phyloP scores from a whole-genome alignment of 1,139 yeast genomes.

The Trichomonascaceae sp. region DNA sequence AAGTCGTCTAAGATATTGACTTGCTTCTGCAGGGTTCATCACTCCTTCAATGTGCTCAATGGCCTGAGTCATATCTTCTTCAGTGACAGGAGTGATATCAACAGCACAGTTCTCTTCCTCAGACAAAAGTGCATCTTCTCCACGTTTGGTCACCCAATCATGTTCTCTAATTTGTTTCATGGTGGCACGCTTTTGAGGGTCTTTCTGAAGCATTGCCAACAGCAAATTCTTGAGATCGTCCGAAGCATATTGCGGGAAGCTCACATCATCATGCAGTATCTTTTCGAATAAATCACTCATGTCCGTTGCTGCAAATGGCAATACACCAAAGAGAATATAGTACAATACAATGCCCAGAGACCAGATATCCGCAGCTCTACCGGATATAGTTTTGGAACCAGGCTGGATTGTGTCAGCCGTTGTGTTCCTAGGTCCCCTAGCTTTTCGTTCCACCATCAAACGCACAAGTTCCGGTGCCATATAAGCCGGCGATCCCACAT shows the following conservation, averaged over 20 bases:
- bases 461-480: constrained; percentile 75
- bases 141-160: constrained; percentile 47
- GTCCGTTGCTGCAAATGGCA: constrained; percentile 36
- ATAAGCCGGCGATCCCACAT: constrained; percentile 84
- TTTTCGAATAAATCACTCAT: constrained; percentile 46
- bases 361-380: constrained; percentile 75
- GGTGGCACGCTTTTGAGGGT: constrained; percentile 48
- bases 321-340: constrained; percentile 33
- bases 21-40: constrained; percentile 25
- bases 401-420: constrained; percentile 8
- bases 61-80: constrained; percentile 36
- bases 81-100: constrained; percentile 32
- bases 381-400: constrained; percentile 38
- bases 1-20: constrained; percentile 24
- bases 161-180: constrained; percentile 52
- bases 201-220: constrained; percentile 38
- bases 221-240: constrained; percentile 28
- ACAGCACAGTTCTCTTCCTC: constrained; percentile 35
- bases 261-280: constrained; percentile 26
- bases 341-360: constrained; percentile 64
- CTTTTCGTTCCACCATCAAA: constrained; percentile 25
- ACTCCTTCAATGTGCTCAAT: constrained; percentile 31
- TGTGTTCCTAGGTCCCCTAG: constrained; percentile 4
- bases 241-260: constrained; percentile 12
- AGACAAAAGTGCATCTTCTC: constrained; percentile 35